Evolutionary conservation across 208 protist genomes (phyloP).

Genomic region (Entamoeba invadens): DNA sequence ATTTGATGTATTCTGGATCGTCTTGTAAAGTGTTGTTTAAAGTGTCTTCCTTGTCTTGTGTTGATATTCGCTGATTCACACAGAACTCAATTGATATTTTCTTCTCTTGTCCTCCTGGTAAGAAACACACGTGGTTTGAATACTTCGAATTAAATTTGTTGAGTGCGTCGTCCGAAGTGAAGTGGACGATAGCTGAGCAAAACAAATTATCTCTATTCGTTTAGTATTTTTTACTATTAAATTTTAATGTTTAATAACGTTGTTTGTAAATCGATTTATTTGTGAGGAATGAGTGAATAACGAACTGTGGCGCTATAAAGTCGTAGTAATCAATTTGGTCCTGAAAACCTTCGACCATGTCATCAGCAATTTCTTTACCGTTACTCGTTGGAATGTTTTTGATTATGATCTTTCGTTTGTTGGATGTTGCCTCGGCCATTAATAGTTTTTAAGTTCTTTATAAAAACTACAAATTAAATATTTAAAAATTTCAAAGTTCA

Average conservation of each 20-base stretch:
- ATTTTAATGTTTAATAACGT: too few species aligned
- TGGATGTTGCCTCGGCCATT: too few species aligned
- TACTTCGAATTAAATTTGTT: not conserved
- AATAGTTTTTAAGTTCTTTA: too few species aligned
- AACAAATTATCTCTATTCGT: not conserved
- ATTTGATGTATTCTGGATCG: not conserved
- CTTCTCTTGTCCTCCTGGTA: not conserved
- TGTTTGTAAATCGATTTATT: too few species aligned
- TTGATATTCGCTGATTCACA: not conserved
- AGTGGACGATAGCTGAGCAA: not conserved
- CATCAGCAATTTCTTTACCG: not conserved
- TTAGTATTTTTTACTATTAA: not conserved
- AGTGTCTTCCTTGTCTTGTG: not conserved
- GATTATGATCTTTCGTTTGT: not conserved
- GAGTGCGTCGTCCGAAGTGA: not conserved
- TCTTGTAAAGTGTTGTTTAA: not conserved
- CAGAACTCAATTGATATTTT: not conserved
- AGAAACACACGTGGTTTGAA: not conserved
- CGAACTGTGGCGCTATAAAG: not conserved
- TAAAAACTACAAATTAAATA: too few species aligned
- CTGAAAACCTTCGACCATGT: not conserved
- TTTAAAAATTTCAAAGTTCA: too few species aligned
- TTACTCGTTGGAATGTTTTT: not conserved
- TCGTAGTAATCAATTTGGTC: not conserved
- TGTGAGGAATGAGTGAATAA: too few species aligned